Percentiles rank a stretch among this genome's conserved stretches.
Evolutionary conservation across 305 asterid species (phyloP).

Genomic region (Fraxinus dipetala): DNA sequence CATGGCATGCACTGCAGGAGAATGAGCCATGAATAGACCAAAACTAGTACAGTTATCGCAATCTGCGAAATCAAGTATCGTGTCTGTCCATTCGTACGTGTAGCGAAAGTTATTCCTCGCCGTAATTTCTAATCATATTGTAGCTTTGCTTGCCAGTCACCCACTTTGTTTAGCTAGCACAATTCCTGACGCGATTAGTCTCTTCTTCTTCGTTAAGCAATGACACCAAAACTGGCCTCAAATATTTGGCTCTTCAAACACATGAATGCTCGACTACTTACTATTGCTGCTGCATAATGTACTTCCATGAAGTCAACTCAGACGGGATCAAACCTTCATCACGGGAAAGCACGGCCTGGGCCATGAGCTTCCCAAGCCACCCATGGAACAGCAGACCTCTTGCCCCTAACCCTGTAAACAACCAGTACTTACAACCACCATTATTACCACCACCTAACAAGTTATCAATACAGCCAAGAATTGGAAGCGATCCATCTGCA

Average conservation of each 20-base stretch:
- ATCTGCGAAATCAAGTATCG: neutral
- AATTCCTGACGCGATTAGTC: neutral
- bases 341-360: slow-evolving; percentile 60
- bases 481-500: slow-evolving; percentile 72
- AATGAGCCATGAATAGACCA: neutral
- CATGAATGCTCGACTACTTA: neutral
- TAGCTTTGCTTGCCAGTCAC: slow-evolving; percentile 14
- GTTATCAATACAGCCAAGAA: slow-evolving; percentile 70
- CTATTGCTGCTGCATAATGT: slow-evolving; percentile 23
- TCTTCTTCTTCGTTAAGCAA: neutral
- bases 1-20: neutral
- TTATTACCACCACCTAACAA: slow-evolving; percentile 31
- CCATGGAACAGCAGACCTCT: slow-evolving; percentile 86
- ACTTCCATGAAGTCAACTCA: slow-evolving; percentile 75
- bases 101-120: neutral
- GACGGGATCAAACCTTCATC: slow-evolving; percentile 60
- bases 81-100: neutral
- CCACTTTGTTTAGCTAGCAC: slow-evolving; percentile 19
- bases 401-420: slow-evolving; percentile 89
- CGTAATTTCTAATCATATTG: neutral
- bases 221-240: neutral
- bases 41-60: neutral
- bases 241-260: neutral
- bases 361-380: slow-evolving; percentile 80
- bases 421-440: slow-evolving; percentile 59